Conservation (phyloP, 2,329 filamentous ascomycete genomes). For the Colletotrichum sp. region DNA sequence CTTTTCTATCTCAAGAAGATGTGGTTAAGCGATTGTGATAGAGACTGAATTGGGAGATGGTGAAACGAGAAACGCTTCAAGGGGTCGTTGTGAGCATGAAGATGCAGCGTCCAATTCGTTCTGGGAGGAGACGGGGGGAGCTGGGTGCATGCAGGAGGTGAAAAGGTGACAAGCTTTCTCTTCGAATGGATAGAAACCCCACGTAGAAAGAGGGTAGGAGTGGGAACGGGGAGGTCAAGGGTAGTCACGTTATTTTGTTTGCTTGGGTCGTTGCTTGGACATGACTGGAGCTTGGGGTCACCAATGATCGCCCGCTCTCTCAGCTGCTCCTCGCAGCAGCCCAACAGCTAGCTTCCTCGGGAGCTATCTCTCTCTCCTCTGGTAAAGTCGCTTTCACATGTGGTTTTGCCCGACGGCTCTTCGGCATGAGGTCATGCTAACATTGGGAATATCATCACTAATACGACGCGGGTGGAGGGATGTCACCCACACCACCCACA, state of each 20-base stretch:
- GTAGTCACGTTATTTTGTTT: not conserved
- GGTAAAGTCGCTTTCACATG: not conserved
- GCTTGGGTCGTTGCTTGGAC: not conserved
- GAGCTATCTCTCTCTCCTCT: not conserved
- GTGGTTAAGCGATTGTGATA: not conserved
- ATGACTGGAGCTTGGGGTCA: not conserved
- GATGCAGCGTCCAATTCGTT: conserved; percentile 9
- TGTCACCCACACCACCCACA: conserved; percentile 6
- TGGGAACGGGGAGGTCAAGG: not conserved
- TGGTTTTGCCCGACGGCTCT: not conserved
- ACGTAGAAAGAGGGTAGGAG: not conserved
- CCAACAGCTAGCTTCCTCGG: not conserved
- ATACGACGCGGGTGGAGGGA: conserved; percentile 9
- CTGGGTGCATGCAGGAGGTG: conserved; percentile 1
- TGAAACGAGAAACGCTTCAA: conserved; percentile 11
- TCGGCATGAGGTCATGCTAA: conserved; percentile 15
- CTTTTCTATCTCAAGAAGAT: not conserved
- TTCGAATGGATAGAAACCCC: not conserved
- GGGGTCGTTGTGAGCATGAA: not conserved
- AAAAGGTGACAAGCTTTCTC: not conserved
- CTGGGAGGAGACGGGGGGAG: not conserved
- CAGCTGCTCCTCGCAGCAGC: not conserved
- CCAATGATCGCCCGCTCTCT: not conserved
- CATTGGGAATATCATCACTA: conserved; percentile 1
- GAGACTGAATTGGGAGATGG: not conserved